Percentiles rank a stretch among this genome's conserved stretches.
Conservation (phyloP, 2,329 filamentous ascomycete species). For the Talaromyces marneffei region DNA sequence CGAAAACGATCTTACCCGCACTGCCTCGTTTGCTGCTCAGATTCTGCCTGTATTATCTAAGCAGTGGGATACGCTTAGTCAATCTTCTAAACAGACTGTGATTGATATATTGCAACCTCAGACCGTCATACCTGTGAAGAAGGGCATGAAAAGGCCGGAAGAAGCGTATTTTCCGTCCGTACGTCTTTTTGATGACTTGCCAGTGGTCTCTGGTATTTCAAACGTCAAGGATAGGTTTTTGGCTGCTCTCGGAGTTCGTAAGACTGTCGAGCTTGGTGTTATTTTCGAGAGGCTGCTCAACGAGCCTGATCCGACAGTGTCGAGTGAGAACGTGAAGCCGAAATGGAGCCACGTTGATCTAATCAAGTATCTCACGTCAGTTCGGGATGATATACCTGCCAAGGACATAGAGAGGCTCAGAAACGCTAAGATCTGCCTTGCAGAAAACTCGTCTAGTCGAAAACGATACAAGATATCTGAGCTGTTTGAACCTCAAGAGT, state of each 20-base stretch:
- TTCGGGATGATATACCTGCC: constrained; percentile 77
- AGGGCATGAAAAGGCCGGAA: constrained; percentile 76
- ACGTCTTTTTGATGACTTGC: constrained; percentile 88
- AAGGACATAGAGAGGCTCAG: constrained; percentile 75
- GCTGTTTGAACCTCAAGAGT: constrained; percentile 71
- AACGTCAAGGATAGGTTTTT: constrained; percentile 89
- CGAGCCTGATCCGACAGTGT: constrained; percentile 43
- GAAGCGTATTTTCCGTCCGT: constrained; percentile 94
- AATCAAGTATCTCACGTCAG: constrained; percentile 88
- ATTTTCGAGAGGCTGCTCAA: constrained; percentile 83
- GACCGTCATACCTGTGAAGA: constrained; percentile 80
- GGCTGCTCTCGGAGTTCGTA: constrained; percentile 75
- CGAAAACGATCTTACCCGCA: constrained; percentile 65
- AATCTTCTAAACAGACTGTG: constrained; percentile 60
- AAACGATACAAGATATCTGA: constrained; percentile 67
- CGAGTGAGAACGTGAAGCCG: constrained; percentile 42
- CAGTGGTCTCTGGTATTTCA: constrained; percentile 68
- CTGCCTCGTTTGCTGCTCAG: constrained; percentile 67
- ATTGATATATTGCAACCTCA: constrained; percentile 59
- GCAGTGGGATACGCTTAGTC: constrained; percentile 76
- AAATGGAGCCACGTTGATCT: constrained; percentile 92
- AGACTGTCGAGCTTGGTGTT: constrained; percentile 89
- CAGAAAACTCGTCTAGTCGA: constrained; percentile 55
- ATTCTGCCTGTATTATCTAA: constrained; percentile 78
- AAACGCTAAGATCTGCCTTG: constrained; percentile 74